Evolutionary conservation across 169 alveolate genomes (phyloP), one percentile per base, ranked within the genome.

Genomic region (Plasmodium vivax): DNA sequence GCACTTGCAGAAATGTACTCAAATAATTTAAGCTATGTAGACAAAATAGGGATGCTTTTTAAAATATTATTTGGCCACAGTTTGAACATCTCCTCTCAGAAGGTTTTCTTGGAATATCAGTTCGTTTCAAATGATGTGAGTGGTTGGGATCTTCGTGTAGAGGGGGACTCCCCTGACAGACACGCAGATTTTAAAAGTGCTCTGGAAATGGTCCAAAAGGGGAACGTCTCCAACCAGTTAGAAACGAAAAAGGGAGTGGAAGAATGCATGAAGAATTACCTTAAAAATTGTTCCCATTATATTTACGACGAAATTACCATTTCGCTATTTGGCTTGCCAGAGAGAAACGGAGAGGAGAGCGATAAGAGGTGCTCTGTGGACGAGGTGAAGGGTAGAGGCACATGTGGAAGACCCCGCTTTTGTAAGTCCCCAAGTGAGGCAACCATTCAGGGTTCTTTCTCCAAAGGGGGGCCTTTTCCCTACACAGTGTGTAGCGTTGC

Each of bases 1-100:
- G 45, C 71, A 71, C 36, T 4, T 16, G 85, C 51, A 10, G 68
- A 45, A 23, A 75, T 36, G 7, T 12, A 36, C 58, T 75, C 82
- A 54, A 75, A 51, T 77, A 87, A 56, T 87, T 36, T 87, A 9
- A 87, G 83, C 47, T 87, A 87, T 56, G 83, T 56, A 38, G 93
- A 75, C 41, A 75, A 58, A 77, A 87, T 87, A n/a, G 81, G 75
- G 58, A 43, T 87, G 62, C 16, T 87, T 36, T 87, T 75, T 77
- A 87, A 87, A 75, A 19, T 79, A 19, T 56, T 87, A 8, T 87
- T 75, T 45, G 81, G 82, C 30, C 84, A 87, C 36, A 87, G 93
- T 75, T 77, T 87, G 71, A 51, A 87, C 75, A 41, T 87, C 12
- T 75, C 82, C 27, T 23, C 87, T 2, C 82, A 23, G 23, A 87